phyloP scores from a whole-genome alignment of 1,284 basidiomycete species.

The Sphagnurus paluster region DNA sequence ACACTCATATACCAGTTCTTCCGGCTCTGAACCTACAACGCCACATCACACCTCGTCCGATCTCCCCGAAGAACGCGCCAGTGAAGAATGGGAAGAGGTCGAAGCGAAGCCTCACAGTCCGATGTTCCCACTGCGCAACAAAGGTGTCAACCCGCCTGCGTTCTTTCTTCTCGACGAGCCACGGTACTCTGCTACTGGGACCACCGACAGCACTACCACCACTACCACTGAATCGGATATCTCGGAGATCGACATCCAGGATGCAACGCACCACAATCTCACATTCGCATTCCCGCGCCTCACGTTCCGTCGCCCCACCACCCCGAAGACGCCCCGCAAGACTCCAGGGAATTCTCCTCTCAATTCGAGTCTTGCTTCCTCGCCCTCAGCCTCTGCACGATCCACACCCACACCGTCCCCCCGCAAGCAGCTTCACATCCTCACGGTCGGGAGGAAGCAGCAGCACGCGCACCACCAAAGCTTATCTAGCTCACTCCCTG shows the following conservation, averaged over 20 bases:
- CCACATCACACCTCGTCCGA: background rate
- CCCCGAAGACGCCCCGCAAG: background rate
- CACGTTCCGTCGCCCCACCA: constrained; percentile 4
- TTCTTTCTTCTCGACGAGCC: constrained; percentile 3
- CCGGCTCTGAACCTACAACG: background rate
- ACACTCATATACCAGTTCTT: no score
- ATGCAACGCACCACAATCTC: constrained; percentile 6
- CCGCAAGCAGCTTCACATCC: constrained; percentile 2
- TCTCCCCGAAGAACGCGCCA: constrained; percentile 13
- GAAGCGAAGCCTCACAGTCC: constrained; percentile 16
- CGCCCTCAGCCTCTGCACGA: background rate
- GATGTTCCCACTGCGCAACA: constrained; percentile 14
- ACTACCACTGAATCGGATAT: constrained; percentile 1
- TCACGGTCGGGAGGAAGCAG: background rate
- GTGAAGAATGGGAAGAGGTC: constrained; percentile 23
- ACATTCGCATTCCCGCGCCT: constrained; percentile 10
- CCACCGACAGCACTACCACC: background rate
- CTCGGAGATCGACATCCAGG: background rate
- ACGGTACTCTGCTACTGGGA: background rate
- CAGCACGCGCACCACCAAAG: background rate
- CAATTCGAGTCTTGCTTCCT: background rate
- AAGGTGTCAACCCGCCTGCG: constrained; percentile 15
- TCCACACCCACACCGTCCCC: constrained; percentile 4
- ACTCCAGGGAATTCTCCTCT: no score
- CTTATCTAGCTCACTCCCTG: constrained; percentile 6